Evolutionary conservation across 441 rosid species (phyloP).

Genomic region (Erodium moschatum): DNA sequence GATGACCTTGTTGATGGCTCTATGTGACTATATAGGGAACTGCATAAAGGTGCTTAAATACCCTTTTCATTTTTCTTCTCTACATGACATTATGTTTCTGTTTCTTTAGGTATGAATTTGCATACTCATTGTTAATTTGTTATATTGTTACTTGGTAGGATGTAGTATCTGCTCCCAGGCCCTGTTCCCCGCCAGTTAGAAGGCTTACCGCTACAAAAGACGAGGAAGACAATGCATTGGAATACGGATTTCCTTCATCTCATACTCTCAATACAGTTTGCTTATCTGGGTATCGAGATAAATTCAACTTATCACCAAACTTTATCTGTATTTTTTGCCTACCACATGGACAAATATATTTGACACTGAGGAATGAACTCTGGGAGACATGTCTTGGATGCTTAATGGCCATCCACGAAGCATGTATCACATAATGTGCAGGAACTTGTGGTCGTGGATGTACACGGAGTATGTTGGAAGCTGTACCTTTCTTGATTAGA

Average conservation of each 20-base stretch:
- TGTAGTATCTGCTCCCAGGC: slow-evolving; percentile 89
- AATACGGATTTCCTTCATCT: slow-evolving; percentile 96
- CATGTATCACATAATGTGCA: slow-evolving; percentile 3
- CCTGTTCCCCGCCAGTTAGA: slow-evolving; percentile 77
- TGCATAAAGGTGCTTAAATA: slow-evolving; percentile 50
- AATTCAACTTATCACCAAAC: neutral
- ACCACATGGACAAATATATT: neutral
- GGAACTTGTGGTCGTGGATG: neutral
- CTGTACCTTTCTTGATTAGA: neutral
- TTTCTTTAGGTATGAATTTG: neutral
- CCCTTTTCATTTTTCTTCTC: neutral
- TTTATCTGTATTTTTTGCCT: neutral
- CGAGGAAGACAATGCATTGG: slow-evolving; percentile 90
- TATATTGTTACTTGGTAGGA: slow-evolving; percentile 36
- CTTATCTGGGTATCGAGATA: slow-evolving; percentile 58
- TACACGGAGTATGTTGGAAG: neutral
- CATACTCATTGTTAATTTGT: neutral
- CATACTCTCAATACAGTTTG: slow-evolving; percentile 91
- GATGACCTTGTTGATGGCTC: slow-evolving; percentile 86
- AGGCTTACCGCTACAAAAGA: slow-evolving; percentile 84
- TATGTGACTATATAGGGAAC: slow-evolving; percentile 89
- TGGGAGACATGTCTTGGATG: neutral
- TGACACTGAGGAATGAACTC: slow-evolving; percentile 9
- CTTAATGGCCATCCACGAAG: neutral
- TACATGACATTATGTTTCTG: neutral